Evolutionary conservation across 352 stramenopile species (phyloP), one percentile per base, ranked within the genome.

Genomic region (Pythium guiyangense): DNA sequence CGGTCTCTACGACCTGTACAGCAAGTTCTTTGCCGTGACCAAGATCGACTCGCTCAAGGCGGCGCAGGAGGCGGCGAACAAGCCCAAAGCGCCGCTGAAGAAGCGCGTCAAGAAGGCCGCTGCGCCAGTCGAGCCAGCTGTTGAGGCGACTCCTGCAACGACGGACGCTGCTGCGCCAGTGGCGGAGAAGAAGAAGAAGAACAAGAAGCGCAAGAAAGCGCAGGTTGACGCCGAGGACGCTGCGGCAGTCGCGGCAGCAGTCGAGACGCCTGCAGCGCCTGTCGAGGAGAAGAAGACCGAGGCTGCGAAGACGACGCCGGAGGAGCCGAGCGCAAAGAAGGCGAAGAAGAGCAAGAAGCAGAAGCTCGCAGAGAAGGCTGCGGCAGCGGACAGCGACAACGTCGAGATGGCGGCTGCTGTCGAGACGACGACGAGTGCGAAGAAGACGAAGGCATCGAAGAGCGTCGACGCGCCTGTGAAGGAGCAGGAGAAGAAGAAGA

Each of bases 21-120:
- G 74, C 51, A 77, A 86, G 53, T 91, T 90, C 43, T 88, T 82
- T 53, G 57, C 60, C 20, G 37, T 79, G 31, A 94, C 84, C 48
- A 80, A 91, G 47, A 59, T 90, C 14, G 79, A 94, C 59, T 92
- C 84, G 53, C 73, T 90, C 59, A 81, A 90, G 67, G 72, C 62
- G 49, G 63, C 60, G 15, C 56, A 77, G 59, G 66, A 82, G 15
- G 72, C 78, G 35, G 64, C 71, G 18, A 53, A 25, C 0, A 70
- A 64, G 40, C 60, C 59, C 9, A 70, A 52, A 10, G 31, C 57
- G 45, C 52, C 57, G 40, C 27, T 35, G 47, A 54, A 58, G 48
- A 73, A 73, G 51, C 69, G 67, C 27, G 54, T 49, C 18, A 79
- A 77, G 63, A 48, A 63, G 43, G 54, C 20, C 11, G 31, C 4